These are phyloP conservation scores for Pythium pectinolyticum DNA, from an alignment of 352 stramenopile genomes.

Conservation along the genomic window DNA sequence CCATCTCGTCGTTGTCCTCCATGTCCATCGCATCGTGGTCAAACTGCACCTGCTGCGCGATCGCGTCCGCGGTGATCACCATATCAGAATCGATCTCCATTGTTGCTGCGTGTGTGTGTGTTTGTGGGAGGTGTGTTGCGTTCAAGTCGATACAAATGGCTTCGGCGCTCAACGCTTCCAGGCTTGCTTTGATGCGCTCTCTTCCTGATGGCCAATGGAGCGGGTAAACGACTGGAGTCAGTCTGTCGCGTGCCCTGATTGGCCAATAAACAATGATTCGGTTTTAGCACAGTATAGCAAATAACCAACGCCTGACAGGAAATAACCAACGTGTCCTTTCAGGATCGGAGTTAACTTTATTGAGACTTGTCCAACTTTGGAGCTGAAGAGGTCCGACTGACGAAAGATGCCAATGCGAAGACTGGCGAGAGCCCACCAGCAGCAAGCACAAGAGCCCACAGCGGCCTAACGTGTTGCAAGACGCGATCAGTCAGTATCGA, in stretches of 20 bases:
- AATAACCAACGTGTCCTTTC: conserved; percentile 7
- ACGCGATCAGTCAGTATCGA: neutral
- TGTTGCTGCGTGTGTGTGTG: conserved; percentile 4
- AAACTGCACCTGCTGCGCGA: conserved; percentile 53
- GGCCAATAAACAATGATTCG: conserved; percentile 17
- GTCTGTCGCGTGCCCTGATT: conserved; percentile 22
- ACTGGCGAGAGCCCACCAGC: conserved; percentile 34
- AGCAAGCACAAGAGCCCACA: conserved; percentile 47
- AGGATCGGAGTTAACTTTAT: conserved; percentile 21
- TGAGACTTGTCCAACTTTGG: conserved; percentile 8
- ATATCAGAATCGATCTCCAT: conserved; percentile 82
- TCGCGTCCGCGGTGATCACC: conserved; percentile 52
- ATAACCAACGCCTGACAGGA: conserved; percentile 22
- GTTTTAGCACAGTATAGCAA: conserved; percentile 2
- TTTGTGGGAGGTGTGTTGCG: neutral
- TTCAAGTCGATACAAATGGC: conserved; percentile 10
- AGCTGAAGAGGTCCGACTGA: conserved; percentile 1
- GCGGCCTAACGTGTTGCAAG: conserved; percentile 31
- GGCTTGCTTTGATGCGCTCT: neutral
- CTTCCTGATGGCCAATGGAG: conserved; percentile 23
- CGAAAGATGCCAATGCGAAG: conserved; percentile 32
- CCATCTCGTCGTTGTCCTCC: conserved; percentile 41
- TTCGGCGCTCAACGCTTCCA: conserved; percentile 4
- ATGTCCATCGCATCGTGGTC: conserved; percentile 57
- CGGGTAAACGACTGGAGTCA: conserved; percentile 30